Base-by-base conservation (phyloP, 2,329 filamentous ascomycete species). In the Trichoderma aggressivum region DNA sequence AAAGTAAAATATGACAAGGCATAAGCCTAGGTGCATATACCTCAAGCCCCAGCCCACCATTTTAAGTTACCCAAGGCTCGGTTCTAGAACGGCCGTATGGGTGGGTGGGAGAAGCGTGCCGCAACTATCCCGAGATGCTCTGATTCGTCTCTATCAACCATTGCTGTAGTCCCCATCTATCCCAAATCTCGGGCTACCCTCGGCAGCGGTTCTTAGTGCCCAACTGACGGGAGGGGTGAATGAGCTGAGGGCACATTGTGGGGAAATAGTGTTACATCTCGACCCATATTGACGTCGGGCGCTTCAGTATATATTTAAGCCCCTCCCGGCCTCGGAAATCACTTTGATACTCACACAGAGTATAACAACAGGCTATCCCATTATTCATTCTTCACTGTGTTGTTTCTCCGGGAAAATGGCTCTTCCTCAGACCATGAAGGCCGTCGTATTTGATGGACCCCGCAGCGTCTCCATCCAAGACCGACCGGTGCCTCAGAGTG, bases 391-490 rank as follows among this genome's bases (percentile, higher is more conserved):
- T 32, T 39, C 21, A 10, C 11, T 16, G 11, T 47, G 36, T n/a
- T 1, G 1, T 26, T 14, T 16, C 56, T 14, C n/a, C 5, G 5
- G 14, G 36, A 72, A n/a, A 50, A 80, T 84, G 80, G 76, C 80
- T 65, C 71, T 79, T 7, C 78, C 80, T 32, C 76, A 77, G 43
- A 92, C 88, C 0, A 97, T 98, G 94, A 92, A 92, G 80, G 94
- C 94, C 34, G 93, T 98, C 34, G 88, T 97, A 69, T 97, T 97
- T 83, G 91, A 95, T 73, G 93, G 91, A 2, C 91, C 92, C 5
- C 86, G 88, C 77, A 89, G 92, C 77, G 86, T 97, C 69, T 90
- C 87, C 1, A 82, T 98, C 70, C 91, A 97, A 82, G 89, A 96
- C 72, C 87, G 93, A 24, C 94, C 94, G 0, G 86, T 95, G 14